Evolutionary conservation across 2,329 filamentous ascomycete species (phyloP), one percentile per base, ranked within the genome.

Genomic region (Fusarium subglutinans): DNA sequence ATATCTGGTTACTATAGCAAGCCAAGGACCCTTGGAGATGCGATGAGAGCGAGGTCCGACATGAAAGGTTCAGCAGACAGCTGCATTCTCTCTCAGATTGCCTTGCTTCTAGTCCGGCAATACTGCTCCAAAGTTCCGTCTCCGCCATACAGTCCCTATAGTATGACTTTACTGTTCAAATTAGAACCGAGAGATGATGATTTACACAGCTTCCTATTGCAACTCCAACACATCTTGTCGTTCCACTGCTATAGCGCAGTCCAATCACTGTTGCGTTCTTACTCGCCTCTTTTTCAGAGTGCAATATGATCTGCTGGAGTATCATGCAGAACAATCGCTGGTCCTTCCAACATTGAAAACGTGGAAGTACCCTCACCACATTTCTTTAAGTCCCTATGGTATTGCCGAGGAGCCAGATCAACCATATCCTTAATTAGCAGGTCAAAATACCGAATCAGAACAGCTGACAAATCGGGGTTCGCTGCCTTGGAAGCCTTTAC

Each of bases 101-200:
- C 45, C 38, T 33, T 64, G 63, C 54, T 59, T 53, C 55, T 33
- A 54, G 51, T 35, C 43, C 26, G 41, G 55, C 37, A 69, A 38
- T 41, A 50, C 43, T 40, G 30, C 38, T 18, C 33, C 41, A 45
- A 33, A 58, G 28, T 43, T 45, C 50, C 62, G 41, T 50, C 17
- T 28, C 66, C 33, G 24, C 26, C 30, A 58, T 38, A 35, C 45
- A 47, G 55, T 55, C 54, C 51, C 51, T 33, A 58, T 58, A 63
- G 64, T 63, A 47, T 60, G 59, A 48, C 60, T 56, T 24, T 43
- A 50, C 58, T 68, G 55, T 64, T 41, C 40, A 70, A 60, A 44
- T 30, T 35, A 55, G 58, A 54, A 45, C 60, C 43, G 45, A 59
- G 51, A 61, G 38, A n/a, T 28, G 53, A 35, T 38, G 30, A 44